These are phyloP conservation scores for Ceratocystiopsis sp. DNA, from an alignment of 2,329 filamentous ascomycete genomes.

Conservation along the genomic window DNA sequence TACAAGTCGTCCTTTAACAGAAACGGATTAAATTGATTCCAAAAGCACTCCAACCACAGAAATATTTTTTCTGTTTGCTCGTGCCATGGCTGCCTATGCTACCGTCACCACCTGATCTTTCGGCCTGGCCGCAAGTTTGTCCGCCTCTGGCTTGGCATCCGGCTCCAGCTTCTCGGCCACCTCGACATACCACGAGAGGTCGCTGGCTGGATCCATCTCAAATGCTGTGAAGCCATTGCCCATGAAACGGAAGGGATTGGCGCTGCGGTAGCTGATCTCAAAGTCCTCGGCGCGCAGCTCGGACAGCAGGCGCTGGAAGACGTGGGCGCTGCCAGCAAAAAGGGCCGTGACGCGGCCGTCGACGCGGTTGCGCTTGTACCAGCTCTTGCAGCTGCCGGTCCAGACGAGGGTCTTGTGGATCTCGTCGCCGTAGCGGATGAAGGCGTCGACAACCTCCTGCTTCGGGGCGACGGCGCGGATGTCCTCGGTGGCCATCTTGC, in stretches of 20 bases:
- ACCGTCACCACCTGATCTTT: neutral
- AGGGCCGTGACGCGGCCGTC: constrained; percentile 10
- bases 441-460: constrained; percentile 13
- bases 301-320: constrained; percentile 11
- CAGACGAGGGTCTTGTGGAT: constrained; percentile 18
- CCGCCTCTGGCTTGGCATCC: neutral
- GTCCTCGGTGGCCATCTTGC: constrained; percentile 14
- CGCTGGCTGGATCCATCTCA: constrained; percentile 2
- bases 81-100: neutral
- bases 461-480: constrained; percentile 13
- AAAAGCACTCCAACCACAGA: too few species aligned
- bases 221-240: constrained; percentile 6
- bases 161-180: neutral
- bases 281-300: constrained; percentile 17
- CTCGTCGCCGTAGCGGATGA: constrained; percentile 14
- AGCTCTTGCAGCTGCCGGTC: constrained; percentile 13
- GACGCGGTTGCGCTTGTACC: constrained; percentile 13
- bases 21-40: too few species aligned
- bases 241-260: constrained; percentile 7
- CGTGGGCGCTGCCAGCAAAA: constrained; percentile 7
- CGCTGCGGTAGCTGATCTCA: constrained; percentile 3
- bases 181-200: constrained; percentile 2
- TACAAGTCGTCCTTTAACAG: too few species aligned
- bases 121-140: neutral
- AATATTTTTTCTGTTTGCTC: too few species aligned